Evolutionary conservation across 2,329 filamentous ascomycete genomes (phyloP), one percentile per base, ranked within the genome.

Genomic region (Colletotrichum navitas): DNA sequence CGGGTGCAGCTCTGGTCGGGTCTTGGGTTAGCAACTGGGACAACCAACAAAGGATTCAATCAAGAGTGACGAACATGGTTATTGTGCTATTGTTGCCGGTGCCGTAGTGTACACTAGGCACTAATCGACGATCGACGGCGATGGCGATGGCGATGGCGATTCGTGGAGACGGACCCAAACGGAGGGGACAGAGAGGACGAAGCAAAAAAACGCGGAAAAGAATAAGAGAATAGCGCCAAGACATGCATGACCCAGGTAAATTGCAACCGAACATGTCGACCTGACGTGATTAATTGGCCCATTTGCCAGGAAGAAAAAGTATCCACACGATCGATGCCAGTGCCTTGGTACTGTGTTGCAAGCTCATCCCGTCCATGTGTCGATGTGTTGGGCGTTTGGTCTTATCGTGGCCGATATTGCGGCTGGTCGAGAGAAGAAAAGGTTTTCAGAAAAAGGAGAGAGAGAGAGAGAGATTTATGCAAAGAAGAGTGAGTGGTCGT

Each of bases 261-360:
- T 68, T 71, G 68, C 56, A 71, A 68, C 59, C 64, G 59, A 71
- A 68, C 52, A 62, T 36, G 58, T 21, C 34, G 58, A 71, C 63
- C 63, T 29, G 34, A 52, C 59, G 65, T 68, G 68, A 71, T 71
- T 54, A 63, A 71, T 71, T 68, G 68, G 65, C 68, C 47, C 58
- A 68, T 71, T 63, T 63, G 59, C 58, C 36, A 59, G 41, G 52
- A 29, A 63, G 45, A 24, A 45, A 26, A n/a, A 14, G n/a, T 45
- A n/a, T 36, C 18, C 51, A 26, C 3, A 39, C 7, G 26, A 45
- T n/a, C 7, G 26, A 45, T n/a, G 61, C 36, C 32, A 34, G 24
- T 11, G 18, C 2, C 21, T 29, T 18, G 52, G 47, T 47, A 45
- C 52, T 26, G 21, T 39, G 18, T 58, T 10, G 52, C 63, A 67